Percentiles rank a stretch among this genome's conserved stretches.
Conservation (phyloP, 2,329 filamentous ascomycete genomes). For the Gnomoniopsis smithogilvyi region DNA sequence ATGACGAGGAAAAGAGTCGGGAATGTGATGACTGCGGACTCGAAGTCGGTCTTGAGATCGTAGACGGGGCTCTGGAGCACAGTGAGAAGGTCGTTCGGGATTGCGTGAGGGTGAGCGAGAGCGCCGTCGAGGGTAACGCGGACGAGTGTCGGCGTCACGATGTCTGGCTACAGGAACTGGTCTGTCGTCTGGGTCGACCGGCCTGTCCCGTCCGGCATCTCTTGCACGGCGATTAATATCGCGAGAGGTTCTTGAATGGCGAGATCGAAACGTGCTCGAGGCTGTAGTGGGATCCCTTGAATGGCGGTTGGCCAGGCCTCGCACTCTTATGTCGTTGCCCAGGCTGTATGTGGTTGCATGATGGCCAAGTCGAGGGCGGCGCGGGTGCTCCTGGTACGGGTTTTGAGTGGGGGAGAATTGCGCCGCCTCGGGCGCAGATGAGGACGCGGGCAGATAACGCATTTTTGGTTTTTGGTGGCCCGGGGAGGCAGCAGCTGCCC, state of each 20-base stretch:
- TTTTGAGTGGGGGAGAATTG: constrained; percentile 20
- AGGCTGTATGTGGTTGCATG: constrained; percentile 38
- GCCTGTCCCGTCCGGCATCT: constrained; percentile 18
- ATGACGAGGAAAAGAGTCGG: constrained; percentile 24
- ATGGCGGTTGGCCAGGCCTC: constrained; percentile 32
- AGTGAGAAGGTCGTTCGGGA: constrained; percentile 25
- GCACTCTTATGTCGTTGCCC: constrained; percentile 32
- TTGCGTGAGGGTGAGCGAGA: constrained; percentile 29
- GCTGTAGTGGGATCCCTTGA: constrained; percentile 24
- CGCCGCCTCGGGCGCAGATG: constrained; percentile 24
- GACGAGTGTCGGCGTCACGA: constrained; percentile 22
- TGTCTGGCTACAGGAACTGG: constrained; percentile 20
- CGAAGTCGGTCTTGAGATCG: constrained; percentile 37
- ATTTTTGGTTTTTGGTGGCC: constrained; percentile 28
- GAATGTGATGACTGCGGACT: constrained; percentile 28
- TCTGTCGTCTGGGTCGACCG: constrained; percentile 19
- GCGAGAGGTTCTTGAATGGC: constrained; percentile 26
- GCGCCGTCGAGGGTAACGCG: constrained; percentile 27
- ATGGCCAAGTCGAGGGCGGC: constrained; percentile 28
- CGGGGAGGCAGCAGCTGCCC: constrained; percentile 8
- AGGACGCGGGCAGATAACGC: constrained; percentile 21
- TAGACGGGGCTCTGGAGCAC: constrained; percentile 34
- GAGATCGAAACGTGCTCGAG: constrained; percentile 28
- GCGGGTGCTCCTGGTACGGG: constrained; percentile 4
- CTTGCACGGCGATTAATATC: constrained; percentile 19